Percentiles rank a stretch among this genome's conserved stretches.
Evolutionary conservation across 805 yeast species (phyloP).

Genomic region (Teunomyces gatunensis): DNA sequence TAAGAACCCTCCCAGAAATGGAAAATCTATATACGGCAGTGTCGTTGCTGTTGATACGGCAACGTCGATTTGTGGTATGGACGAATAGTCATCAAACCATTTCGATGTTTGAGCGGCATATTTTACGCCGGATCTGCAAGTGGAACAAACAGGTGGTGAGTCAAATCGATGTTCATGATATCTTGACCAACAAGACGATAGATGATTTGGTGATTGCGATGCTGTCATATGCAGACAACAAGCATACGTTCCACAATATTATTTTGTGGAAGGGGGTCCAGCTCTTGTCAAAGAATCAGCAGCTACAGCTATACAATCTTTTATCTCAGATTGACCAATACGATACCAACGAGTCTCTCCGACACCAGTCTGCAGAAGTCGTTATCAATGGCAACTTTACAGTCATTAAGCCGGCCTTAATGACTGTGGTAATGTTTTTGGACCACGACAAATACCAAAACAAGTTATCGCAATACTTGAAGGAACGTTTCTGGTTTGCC

Average conservation of each 20-base stretch:
- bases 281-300: slow-evolving; percentile 3
- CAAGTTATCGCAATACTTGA: slow-evolving; percentile 10
- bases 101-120: neutral
- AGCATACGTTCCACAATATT: slow-evolving; percentile 4
- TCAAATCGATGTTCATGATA: slow-evolving; percentile 4
- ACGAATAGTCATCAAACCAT: slow-evolving; percentile 2
- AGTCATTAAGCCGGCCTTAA: slow-evolving; percentile 6
- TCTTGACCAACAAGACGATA: slow-evolving; percentile 1
- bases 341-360: slow-evolving; percentile 7
- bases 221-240: neutral
- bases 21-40: slow-evolving; percentile 8
- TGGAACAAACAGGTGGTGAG: slow-evolving; percentile 4
- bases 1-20: slow-evolving; percentile 1
- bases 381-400: slow-evolving; percentile 3
- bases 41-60: slow-evolving; percentile 5
- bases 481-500: slow-evolving; percentile 14
- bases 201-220: slow-evolving; percentile 4
- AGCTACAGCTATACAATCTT: slow-evolving; percentile 8
- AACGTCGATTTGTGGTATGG: slow-evolving; percentile 7
- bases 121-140: neutral
- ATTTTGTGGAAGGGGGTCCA: slow-evolving; percentile 7
- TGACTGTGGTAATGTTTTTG: slow-evolving; percentile 9
- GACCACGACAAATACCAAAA: slow-evolving; percentile 4
- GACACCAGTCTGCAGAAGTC: neutral
- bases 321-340: slow-evolving; percentile 7